A percentile compares a stretch with the other conserved stretches of the same genome.
These are phyloP conservation scores for Fallopia convolvulus DNA, from an alignment of 148 eudicot species.

Conservation along the genomic window DNA sequence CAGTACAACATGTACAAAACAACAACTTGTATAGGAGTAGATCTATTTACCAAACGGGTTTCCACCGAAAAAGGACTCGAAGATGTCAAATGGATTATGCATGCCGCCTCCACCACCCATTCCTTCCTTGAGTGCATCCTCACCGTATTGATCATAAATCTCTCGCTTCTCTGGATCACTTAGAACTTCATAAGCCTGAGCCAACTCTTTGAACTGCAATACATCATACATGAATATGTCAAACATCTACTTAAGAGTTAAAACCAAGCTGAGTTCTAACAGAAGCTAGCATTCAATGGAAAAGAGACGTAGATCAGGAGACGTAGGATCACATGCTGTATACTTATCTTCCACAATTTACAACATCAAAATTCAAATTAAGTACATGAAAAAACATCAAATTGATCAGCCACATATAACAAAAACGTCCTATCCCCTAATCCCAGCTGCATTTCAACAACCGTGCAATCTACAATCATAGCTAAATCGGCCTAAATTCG, in stretches of 20 bases:
- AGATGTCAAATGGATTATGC: conserved; percentile 73
- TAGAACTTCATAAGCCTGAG: conserved; percentile 72
- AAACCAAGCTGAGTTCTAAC: background rate
- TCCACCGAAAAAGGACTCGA: conserved; percentile 57
- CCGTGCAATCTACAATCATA: background rate
- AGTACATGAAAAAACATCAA: background rate
- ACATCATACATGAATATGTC: background rate
- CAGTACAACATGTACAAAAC: background rate
- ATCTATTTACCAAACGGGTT: conserved; percentile 40
- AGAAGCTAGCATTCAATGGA: background rate
- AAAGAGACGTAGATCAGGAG: too few relatives aligned
- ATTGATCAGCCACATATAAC: background rate
- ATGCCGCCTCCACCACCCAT: conserved; percentile 73
- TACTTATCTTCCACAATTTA: too few relatives aligned
- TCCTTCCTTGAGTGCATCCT: conserved; percentile 86
- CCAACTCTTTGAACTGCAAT: conserved; percentile 61
- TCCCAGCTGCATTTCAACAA: background rate
- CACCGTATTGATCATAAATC: conserved; percentile 69
- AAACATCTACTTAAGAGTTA: background rate
- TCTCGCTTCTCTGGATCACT: conserved; percentile 78
- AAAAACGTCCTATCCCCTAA: background rate
- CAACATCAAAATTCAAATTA: background rate
- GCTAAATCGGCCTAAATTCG: background rate
- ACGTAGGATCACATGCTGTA: background rate
- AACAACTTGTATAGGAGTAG: background rate